These are phyloP conservation scores for Daedaleopsis nitida DNA, from an alignment of 768 basidiomycete species.

Conservation along the genomic window DNA sequence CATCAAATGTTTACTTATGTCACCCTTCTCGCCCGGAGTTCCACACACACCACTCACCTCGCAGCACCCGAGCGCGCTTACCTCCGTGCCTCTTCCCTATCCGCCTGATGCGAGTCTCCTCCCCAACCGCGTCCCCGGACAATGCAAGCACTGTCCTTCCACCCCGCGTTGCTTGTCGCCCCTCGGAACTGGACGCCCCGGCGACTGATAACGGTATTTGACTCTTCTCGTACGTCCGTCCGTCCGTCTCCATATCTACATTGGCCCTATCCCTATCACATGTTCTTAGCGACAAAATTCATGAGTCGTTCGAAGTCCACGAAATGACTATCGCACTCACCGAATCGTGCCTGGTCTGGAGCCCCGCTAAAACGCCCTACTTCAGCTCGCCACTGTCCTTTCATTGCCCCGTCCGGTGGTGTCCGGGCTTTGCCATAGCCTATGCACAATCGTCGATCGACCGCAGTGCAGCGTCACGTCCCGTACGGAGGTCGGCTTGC, in stretches of 20 bases:
- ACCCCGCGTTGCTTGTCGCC: slow-evolving; percentile 3
- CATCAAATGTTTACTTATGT: slow-evolving; percentile 21
- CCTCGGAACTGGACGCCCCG: slow-evolving; percentile 8
- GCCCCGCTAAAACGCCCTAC: not conserved
- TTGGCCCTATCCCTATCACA: not conserved
- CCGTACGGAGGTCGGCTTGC: not conserved
- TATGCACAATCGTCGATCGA: slow-evolving; percentile 1
- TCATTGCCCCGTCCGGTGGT: slow-evolving; percentile 1
- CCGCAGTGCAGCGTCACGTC: not conserved
- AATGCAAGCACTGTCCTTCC: not conserved
- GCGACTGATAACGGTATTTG: slow-evolving; percentile 6
- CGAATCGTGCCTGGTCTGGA: not conserved
- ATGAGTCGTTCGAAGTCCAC: not conserved
- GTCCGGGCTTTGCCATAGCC: not conserved
- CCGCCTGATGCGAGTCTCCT: slow-evolving; percentile 11
- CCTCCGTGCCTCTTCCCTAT: not conserved
- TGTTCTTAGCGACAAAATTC: not conserved
- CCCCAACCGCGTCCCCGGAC: slow-evolving; percentile 1
- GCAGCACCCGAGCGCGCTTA: not conserved
- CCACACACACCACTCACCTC: slow-evolving; percentile 17
- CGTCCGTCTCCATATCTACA: slow-evolving; percentile 5
- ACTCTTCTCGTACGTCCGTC: not conserved
- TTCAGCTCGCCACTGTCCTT: slow-evolving; percentile 3
- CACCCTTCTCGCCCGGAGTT: slow-evolving; percentile 17
- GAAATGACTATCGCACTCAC: not conserved